Base-by-base conservation (phyloP, 768 basidiomycete species). In the Gautieria morchelliformis region DNA sequence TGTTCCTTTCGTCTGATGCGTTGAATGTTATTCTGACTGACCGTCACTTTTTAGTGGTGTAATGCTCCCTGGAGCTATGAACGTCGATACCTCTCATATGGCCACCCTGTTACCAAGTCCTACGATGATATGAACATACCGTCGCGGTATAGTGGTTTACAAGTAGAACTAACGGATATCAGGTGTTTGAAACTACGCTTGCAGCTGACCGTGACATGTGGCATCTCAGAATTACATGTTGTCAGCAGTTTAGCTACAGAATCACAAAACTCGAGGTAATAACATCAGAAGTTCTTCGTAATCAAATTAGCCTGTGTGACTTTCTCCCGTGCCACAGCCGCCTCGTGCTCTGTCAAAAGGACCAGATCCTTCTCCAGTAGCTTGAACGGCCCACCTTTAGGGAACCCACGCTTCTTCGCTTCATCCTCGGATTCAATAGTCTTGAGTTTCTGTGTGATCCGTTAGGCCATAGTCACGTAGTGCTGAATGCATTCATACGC, bases 331-430 rank as follows among this genome's bases (percentile, higher is more conserved):
- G 67, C 67, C 19, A 59, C 59, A 42, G 66, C 66, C 3, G 74
- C 71, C 63, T 81, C 73, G 30, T 67, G 74, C 53, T 71, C 70
- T 4, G 73, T 74, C 35, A 75, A 67, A 0, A 82, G 66, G 7
- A 78, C 64, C 48, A 82, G 69, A 60, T 82, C 79, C 20, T 63
- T 67, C 40, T 75, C 63, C 58, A 82, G 67, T 27, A 78, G 66
- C 67, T 73, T 76, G 73, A 78, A 81, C 17, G 76, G 68, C 6
- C 70, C 69, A 14, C 74, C 75, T 44, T 68, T 70, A 19, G 72
- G 69, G 63, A 80, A 79, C 1, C 83, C 82, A 40, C 82, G 79
- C 59, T 78, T 74, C 54, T 78, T 74, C 5, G 82, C 78, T 58
- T 84, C 72, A 12, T 65, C 69, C 7, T 75, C 74, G 58, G 88